A percentile compares a stretch with the other conserved stretches of the same genome.
Evolutionary conservation across 2,329 filamentous ascomycete genomes (phyloP).

Genomic region (Sporothrix inflata): DNA sequence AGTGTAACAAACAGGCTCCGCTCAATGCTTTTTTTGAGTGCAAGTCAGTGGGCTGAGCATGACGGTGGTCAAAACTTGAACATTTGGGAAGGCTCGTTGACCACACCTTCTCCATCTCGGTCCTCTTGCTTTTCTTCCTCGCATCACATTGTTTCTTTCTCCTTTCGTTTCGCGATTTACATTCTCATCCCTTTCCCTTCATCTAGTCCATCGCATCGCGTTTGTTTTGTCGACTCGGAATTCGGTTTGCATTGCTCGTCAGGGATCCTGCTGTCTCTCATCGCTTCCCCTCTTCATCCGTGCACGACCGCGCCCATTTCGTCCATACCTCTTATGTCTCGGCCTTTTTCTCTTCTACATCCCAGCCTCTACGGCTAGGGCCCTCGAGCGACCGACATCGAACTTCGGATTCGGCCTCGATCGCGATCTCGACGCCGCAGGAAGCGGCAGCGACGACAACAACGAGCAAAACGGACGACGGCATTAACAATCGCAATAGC

Average conservation of each 20-base stretch:
- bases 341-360: constrained; percentile 26
- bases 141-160: neutral
- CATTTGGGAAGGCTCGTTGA: constrained; percentile 30
- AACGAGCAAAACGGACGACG: neutral
- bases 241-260: neutral
- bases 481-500: neutral
- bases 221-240: neutral
- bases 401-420: constrained; percentile 8
- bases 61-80: constrained; percentile 29
- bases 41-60: constrained; percentile 29
- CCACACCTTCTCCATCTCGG: constrained; percentile 8
- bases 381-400: constrained; percentile 14
- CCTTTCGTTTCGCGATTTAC: constrained; percentile 2
- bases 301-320: neutral
- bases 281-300: neutral
- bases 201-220: neutral
- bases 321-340: constrained; percentile 28
- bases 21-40: constrained; percentile 9
- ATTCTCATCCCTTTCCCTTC: neutral
- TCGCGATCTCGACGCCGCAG: constrained; percentile 33
- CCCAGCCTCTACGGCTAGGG: constrained; percentile 36
- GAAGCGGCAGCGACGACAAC: neutral
- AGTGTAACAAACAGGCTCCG: constrained; percentile 25
- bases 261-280: constrained; percentile 3
- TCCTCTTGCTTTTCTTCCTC: constrained; percentile 15